Conservation (phyloP, 352 stramenopile species). For the Globisporangium echinulatum region DNA sequence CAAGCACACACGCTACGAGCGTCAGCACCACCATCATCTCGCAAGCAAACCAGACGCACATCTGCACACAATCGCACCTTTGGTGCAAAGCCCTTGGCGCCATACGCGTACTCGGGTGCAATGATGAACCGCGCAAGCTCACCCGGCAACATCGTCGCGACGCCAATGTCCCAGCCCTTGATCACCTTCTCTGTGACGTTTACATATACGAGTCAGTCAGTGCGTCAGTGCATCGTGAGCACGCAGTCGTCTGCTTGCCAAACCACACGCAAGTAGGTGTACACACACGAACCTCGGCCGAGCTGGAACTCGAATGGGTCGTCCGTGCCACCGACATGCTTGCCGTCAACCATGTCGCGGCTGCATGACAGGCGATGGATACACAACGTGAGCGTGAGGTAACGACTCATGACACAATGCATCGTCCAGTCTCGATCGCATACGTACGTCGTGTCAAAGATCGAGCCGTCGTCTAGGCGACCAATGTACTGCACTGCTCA, state of each 20-base stretch:
- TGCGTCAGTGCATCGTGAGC: background rate
- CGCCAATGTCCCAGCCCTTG: conserved; percentile 80
- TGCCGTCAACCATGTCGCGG: conserved; percentile 73
- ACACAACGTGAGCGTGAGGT: no score
- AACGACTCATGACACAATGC: background rate
- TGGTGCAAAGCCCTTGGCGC: conserved; percentile 65
- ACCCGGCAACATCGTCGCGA: conserved; percentile 71
- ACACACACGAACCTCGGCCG: conserved; percentile 38
- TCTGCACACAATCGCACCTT: conserved; percentile 26
- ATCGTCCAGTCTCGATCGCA: background rate
- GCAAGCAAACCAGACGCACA: no score
- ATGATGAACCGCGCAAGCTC: conserved; percentile 84
- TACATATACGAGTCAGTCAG: background rate
- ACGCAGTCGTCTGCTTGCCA: no score
- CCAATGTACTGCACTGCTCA: conserved; percentile 77
- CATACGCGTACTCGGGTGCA: conserved; percentile 72
- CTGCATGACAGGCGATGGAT: conserved; percentile 15
- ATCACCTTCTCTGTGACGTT: conserved; percentile 68
- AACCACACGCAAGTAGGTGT: no score
- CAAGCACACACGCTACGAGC: background rate
- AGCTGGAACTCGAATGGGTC: conserved; percentile 84
- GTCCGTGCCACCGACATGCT: conserved; percentile 77
- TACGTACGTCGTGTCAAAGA: conserved; percentile 82
- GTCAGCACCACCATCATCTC: no score
- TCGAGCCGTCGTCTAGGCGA: conserved; percentile 71